These are phyloP conservation scores for Leucosporidium scottii DNA, from an alignment of 768 basidiomycete genomes.

Conservation along the genomic window DNA sequence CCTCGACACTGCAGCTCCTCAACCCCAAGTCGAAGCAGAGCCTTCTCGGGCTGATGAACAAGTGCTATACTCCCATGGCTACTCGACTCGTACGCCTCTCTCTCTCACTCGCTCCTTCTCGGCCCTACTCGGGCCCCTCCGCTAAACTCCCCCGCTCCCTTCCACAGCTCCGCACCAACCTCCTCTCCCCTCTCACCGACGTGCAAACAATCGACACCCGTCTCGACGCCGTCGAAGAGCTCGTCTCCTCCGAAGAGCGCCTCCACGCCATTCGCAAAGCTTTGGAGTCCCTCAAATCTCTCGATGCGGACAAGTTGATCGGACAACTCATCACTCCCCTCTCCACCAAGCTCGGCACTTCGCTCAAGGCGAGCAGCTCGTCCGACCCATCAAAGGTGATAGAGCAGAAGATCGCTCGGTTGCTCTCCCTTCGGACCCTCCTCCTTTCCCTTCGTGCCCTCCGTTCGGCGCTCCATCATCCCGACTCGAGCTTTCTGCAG, in stretches of 20 bases:
- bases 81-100: conserved; percentile 53
- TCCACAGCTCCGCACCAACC: conserved; percentile 33
- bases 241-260: conserved; percentile 66
- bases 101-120: neutral
- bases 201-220: conserved; percentile 59
- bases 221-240: conserved; percentile 69
- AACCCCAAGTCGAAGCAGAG: conserved; percentile 31
- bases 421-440: conserved; percentile 68
- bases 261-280: conserved; percentile 63
- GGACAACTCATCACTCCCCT: conserved; percentile 37
- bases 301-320: conserved; percentile 79
- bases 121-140: conserved; percentile 46
- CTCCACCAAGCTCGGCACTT: neutral
- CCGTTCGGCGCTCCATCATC: conserved; percentile 55
- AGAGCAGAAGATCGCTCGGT: conserved; percentile 51
- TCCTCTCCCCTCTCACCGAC: conserved; percentile 35
- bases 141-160: neutral
- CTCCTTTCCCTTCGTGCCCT: conserved; percentile 62
- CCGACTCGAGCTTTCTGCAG: conserved; percentile 55
- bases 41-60: conserved; percentile 48
- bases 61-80: conserved; percentile 87
- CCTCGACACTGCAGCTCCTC: conserved; percentile 16
- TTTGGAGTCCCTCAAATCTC: conserved; percentile 45
- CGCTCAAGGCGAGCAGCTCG: neutral
- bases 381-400: conserved; percentile 29